phyloP scores from a whole-genome alignment of 176 grass and related monocot genomes.

The Elymus sibiricus region DNA sequence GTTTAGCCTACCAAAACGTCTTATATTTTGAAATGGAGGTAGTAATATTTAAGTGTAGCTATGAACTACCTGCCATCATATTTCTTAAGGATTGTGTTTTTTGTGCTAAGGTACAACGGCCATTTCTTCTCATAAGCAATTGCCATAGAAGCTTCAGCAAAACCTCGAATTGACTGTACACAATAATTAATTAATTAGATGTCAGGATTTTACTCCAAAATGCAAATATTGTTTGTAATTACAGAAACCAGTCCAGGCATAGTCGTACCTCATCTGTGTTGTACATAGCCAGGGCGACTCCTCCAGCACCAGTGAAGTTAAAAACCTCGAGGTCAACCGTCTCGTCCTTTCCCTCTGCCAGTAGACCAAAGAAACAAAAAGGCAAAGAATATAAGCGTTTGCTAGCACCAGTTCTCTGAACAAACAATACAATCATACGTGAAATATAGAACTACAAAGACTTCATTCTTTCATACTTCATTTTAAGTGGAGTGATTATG shows the following conservation, averaged over 20 bases:
- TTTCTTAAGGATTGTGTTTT: conserved; percentile 99
- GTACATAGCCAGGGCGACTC: conserved; percentile 95
- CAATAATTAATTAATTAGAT: conserved; percentile 5
- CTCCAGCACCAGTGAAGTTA: conserved; percentile 92
- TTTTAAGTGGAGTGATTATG: neutral
- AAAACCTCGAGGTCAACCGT: conserved; percentile 86
- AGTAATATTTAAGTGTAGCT: neutral
- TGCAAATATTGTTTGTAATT: conserved; percentile 3
- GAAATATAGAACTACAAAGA: neutral
- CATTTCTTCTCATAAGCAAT: conserved; percentile 94
- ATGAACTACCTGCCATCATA: conserved; percentile 87
- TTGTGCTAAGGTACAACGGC: conserved; percentile 97
- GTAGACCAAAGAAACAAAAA: conserved; percentile 20
- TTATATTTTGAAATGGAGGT: too few relatives aligned
- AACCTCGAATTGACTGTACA: conserved; percentile 77
- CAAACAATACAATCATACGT: conserved; percentile 4
- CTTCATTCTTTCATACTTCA: neutral
- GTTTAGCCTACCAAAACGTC: too few relatives aligned
- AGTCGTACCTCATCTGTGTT: conserved; percentile 85
- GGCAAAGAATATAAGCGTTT: conserved; percentile 17
- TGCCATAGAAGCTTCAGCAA: conserved; percentile 87
- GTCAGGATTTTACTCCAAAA: neutral
- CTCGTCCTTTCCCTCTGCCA: conserved; percentile 77
- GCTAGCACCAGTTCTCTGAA: conserved; percentile 9
- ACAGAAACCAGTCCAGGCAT: neutral